Percentiles rank a stretch among this genome's conserved stretches.
Conservation (phyloP, 805 yeast genomes). For the Cyberlindnera petersonii region DNA sequence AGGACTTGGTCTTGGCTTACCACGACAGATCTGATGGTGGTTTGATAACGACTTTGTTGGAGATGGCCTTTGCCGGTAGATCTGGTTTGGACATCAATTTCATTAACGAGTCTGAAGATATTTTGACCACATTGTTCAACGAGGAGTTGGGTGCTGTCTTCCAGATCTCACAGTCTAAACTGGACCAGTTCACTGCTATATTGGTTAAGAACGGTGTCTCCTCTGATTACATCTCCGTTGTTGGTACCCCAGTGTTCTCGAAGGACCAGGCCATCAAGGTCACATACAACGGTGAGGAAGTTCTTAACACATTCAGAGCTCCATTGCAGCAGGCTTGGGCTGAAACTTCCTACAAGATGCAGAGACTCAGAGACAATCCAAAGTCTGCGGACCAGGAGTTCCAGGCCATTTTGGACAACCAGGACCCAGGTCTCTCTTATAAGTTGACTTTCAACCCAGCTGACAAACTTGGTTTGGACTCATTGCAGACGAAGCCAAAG, state of each 20-base stretch:
- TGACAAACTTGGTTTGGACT: constrained; percentile 42
- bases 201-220: constrained; percentile 59
- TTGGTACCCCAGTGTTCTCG: constrained; percentile 66
- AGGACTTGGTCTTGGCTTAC: constrained; percentile 67
- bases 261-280: constrained; percentile 51
- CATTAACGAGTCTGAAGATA: constrained; percentile 34
- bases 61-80: constrained; percentile 97
- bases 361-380: constrained; percentile 92
- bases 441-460: constrained; percentile 66
- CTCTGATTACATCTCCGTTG: constrained; percentile 47
- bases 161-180: constrained; percentile 63
- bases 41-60: constrained; percentile 73
- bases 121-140: constrained; percentile 63
- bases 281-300: constrained; percentile 39
- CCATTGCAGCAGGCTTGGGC: constrained; percentile 81
- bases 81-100: constrained; percentile 66
- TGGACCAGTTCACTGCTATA: constrained; percentile 49
- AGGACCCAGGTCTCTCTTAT: constrained; percentile 86
- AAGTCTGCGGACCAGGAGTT: constrained; percentile 84
- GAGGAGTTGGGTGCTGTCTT: constrained; percentile 97
- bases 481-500: constrained; percentile 54
- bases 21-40: constrained; percentile 99
- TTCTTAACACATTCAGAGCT: constrained; percentile 58
- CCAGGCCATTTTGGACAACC: constrained; percentile 66
- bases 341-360: constrained; percentile 84